Evolutionary conservation across 1,139 yeast species (phyloP), one percentile per base, ranked within the genome.

Genomic region (Sporopachydermia cereana): DNA sequence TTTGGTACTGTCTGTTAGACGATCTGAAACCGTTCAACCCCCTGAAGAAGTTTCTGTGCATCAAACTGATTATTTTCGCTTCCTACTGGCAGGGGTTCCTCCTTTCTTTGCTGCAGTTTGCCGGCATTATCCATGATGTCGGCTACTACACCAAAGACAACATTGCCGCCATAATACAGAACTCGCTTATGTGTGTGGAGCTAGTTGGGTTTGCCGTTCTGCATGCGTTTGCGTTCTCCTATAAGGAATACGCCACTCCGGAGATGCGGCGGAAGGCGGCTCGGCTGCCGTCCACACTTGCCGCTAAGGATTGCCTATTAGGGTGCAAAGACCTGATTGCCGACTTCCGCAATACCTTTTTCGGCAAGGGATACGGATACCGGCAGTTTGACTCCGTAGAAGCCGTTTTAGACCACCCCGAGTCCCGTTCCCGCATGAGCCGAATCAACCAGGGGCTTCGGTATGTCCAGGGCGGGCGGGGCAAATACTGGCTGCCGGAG

Each of bases 21-120:
- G 97, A 89, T 54, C 69, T 91, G 53, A 71, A 69, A 46, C 88
- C 84, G 0, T 89, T 82, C 64, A 74, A 84, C 46, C 97, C 97
- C 2, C 79, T 91, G 69, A 89, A 95, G 7, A 93, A 93, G 61
- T 91, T 91, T 59, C 62, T 93, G 42, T 88, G 96, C 65, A 95
- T 91, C 45, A 91, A 91, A 60, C 71, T 88, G 52, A 85, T 91
- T 48, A 89, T 93, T 47, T 91, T 91, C 69, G 96, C 96, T 31
- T 84, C 95, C 17, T 91, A 88, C 61, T 91, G 98, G 98, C 98
- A 91, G 60, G 91, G 96, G 0, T 71, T 89, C 23, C 55, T 80
- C 0, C 67, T 91, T 43, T 78, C 85, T 0, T 59, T 83, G 1
- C 57, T 85, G 36, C 77, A 73, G 51, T 71, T 72, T 53, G 61